Conservation (phyloP, 495 filamentous ascomycete species). For the Aspergillus olivimuriae region DNA sequence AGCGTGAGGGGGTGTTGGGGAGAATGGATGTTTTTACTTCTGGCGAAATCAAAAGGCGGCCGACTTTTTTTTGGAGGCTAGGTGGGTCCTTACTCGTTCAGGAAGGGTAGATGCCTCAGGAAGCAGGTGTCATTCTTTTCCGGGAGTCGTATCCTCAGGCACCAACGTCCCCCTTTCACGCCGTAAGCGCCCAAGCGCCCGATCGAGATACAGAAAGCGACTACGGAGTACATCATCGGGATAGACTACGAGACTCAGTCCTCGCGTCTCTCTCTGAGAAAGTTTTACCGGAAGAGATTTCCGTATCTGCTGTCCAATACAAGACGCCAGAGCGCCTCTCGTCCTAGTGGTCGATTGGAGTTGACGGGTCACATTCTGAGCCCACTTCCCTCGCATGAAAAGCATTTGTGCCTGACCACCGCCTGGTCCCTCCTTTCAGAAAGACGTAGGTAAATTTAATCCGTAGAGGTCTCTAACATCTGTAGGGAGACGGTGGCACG, state of each 20-base stretch:
- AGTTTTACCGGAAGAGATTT: too few relatives aligned
- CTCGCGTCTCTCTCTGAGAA: too few relatives aligned
- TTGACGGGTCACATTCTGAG: not conserved
- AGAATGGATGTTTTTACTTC: conserved; percentile 9
- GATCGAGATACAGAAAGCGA: conserved; percentile 1
- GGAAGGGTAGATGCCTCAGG: too few relatives aligned
- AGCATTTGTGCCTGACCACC: too few relatives aligned
- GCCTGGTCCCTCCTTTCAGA: too few relatives aligned
- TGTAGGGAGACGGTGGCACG: too few relatives aligned
- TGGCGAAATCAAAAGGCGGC: conserved; percentile 26
- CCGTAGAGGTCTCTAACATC: too few relatives aligned
- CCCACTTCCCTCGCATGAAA: too few relatives aligned
- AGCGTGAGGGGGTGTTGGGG: conserved; percentile 10
- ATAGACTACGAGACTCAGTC: not conserved
- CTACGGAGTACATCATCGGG: not conserved
- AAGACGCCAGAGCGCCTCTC: too few relatives aligned
- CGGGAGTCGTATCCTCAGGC: conserved; percentile 10
- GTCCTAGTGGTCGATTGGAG: not conserved
- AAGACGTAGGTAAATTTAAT: too few relatives aligned
- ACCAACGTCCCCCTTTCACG: not conserved
- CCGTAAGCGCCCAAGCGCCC: conserved; percentile 14
- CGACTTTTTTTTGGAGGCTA: conserved; percentile 33
- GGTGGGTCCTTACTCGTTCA: conserved; percentile 27
- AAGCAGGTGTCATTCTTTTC: too few relatives aligned
- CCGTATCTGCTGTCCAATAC: too few relatives aligned